Evolutionary conservation across 2,329 filamentous ascomycete genomes (phyloP).

Genomic region (Conoideocrella luteorostrata): DNA sequence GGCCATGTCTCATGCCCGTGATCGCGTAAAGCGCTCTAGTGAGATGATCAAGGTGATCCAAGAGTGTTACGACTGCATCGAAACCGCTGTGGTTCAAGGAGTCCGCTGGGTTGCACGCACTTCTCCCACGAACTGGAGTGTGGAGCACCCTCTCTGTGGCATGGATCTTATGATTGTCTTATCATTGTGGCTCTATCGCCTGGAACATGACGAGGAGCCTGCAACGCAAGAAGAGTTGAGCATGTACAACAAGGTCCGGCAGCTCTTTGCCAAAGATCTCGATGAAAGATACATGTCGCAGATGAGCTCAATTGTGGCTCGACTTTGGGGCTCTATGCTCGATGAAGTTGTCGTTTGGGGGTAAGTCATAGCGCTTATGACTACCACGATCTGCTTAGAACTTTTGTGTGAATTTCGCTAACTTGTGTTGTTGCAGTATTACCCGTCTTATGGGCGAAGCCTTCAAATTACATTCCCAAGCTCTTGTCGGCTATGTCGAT

Average conservation of each 20-base stretch:
- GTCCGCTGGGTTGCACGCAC: conserved; percentile 98
- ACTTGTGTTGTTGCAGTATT: conserved; percentile 49
- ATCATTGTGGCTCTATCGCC: conserved; percentile 94
- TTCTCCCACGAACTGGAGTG: conserved; percentile 97
- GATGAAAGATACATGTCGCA: conserved; percentile 76
- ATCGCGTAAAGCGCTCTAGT: conserved; percentile 87
- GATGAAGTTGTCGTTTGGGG: conserved; percentile 99
- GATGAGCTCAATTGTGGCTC: conserved; percentile 89
- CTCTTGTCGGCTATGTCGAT: conserved; percentile 90
- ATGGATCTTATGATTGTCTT: conserved; percentile 97
- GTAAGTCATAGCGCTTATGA: too few relatives aligned
- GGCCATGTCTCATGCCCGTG: conserved; percentile 89
- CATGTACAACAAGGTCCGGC: conserved; percentile 91
- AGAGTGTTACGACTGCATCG: conserved; percentile 95
- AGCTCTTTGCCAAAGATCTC: conserved; percentile 84
- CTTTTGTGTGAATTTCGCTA: conserved; percentile 14
- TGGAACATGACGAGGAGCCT: conserved; percentile 97
- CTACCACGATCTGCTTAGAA: too few relatives aligned
- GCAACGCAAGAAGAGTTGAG: conserved; percentile 74
- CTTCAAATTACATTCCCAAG: conserved; percentile 93
- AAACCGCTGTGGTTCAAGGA: conserved; percentile 88
- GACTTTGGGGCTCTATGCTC: conserved; percentile 95
- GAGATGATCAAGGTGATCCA: conserved; percentile 99
- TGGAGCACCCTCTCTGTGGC: conserved; percentile 93
- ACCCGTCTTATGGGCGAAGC: conserved; percentile 96